Evolutionary conservation across 129 eudicot genomes (phyloP).

Genomic region (Lactuca saligna): DNA sequence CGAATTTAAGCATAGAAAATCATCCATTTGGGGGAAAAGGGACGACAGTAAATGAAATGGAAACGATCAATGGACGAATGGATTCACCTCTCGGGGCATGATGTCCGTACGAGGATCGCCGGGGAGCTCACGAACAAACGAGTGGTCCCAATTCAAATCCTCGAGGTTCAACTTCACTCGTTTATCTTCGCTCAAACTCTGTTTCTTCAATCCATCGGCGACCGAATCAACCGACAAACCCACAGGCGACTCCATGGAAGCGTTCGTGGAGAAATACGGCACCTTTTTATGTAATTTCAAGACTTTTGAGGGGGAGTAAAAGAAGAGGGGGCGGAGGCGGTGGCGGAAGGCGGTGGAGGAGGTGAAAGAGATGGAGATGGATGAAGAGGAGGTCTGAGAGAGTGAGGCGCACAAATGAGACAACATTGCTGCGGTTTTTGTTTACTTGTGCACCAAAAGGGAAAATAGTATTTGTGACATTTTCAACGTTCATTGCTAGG

Average conservation of each 20-base stretch:
- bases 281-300: constrained; percentile 17
- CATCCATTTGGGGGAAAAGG: constrained; percentile 6
- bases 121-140: constrained; percentile 89
- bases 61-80: not conserved
- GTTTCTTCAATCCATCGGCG: constrained; percentile 55
- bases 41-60: not conserved
- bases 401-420: constrained; percentile 58
- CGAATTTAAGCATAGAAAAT: not conserved
- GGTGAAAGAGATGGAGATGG: constrained; percentile 39
- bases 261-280: constrained; percentile 25
- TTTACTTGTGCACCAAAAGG: not conserved
- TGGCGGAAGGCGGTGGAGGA: constrained; percentile 37
- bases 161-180: constrained; percentile 54
- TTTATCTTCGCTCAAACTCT: constrained; percentile 38
- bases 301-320: constrained; percentile 21
- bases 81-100: constrained; percentile 74
- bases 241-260: constrained; percentile 39
- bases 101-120: constrained; percentile 75
- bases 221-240: constrained; percentile 48
- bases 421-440: constrained; percentile 41
- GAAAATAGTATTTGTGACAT: constrained; percentile 14
- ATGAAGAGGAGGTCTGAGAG: constrained; percentile 44
- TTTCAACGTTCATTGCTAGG: constrained; percentile 20
- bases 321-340: constrained; percentile 34
- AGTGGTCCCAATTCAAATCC: constrained; percentile 86